Percentiles rank a stretch among this genome's conserved stretches.
Conservation (phyloP, 2,329 filamentous ascomycete species). For the Neocucurbitaria cava region DNA sequence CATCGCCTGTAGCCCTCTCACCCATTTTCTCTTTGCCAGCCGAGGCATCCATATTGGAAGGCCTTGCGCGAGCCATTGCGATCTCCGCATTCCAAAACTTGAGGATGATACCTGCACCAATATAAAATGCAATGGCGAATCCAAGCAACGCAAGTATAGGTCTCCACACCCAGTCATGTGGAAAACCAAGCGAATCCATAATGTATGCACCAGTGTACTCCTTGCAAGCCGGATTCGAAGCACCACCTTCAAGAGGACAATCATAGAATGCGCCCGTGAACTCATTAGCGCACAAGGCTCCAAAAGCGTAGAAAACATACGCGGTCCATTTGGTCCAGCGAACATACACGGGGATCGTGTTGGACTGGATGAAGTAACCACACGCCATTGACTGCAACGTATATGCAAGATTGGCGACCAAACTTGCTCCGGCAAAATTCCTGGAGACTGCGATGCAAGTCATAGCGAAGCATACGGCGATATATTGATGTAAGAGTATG, state of each 20-base stretch:
- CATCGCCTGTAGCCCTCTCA: constrained; percentile 59
- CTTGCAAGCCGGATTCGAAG: constrained; percentile 68
- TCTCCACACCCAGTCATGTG: constrained; percentile 69
- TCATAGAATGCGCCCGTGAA: constrained; percentile 76
- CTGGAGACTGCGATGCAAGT: constrained; percentile 70
- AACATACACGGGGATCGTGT: constrained; percentile 78
- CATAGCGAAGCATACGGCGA: constrained; percentile 74
- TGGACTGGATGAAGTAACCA: constrained; percentile 77
- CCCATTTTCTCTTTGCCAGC: constrained; percentile 75
- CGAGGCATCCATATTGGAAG: constrained; percentile 64
- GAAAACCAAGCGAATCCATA: constrained; percentile 72
- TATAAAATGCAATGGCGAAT: constrained; percentile 69
- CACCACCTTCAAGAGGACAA: constrained; percentile 70
- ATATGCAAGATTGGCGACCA: constrained; percentile 75
- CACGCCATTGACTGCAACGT: constrained; percentile 78
- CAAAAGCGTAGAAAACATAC: constrained; percentile 73
- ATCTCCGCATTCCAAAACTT: constrained; percentile 72
- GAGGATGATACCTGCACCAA: constrained; percentile 67
- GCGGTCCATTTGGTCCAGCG: constrained; percentile 76
- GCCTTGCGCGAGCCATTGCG: constrained; percentile 68
- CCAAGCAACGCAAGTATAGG: constrained; percentile 69
- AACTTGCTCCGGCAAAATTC: constrained; percentile 72
- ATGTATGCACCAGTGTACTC: constrained; percentile 75
- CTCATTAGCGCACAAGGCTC: constrained; percentile 74
- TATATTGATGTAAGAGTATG: constrained; percentile 73